Evolutionary conservation across 257 asterid genomes (phyloP).

Genomic region (Salvia splendens): DNA sequence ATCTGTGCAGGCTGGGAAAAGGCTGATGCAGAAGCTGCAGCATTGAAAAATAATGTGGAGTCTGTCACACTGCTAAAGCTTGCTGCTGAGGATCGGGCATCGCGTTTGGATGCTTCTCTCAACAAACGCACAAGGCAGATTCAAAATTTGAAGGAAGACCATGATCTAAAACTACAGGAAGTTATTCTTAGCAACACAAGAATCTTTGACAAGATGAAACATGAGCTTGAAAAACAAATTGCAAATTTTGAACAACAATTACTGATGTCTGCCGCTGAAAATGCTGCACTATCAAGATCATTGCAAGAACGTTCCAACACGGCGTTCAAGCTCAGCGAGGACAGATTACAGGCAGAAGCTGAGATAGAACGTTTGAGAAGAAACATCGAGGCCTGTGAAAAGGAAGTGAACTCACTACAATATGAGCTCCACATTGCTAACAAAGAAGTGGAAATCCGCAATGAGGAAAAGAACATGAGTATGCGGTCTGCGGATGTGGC

Average conservation of each 20-base stretch:
- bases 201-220: constrained; percentile 75
- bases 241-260: constrained; percentile 70
- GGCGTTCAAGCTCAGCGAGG: constrained; percentile 75
- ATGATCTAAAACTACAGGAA: constrained; percentile 71
- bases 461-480: constrained; percentile 93
- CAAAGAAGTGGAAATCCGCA: constrained; percentile 89
- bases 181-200: constrained; percentile 62
- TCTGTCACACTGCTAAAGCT: constrained; percentile 90
- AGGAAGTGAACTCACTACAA: constrained; percentile 74
- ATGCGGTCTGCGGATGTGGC: constrained; percentile 88
- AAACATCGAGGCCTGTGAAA: constrained; percentile 66
- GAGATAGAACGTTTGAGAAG: constrained; percentile 69
- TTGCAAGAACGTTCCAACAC: constrained; percentile 90
- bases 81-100: constrained; percentile 88
- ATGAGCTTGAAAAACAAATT: constrained; percentile 69
- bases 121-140: constrained; percentile 96
- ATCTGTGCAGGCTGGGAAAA: constrained; percentile 91
- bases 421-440: constrained; percentile 78
- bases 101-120: constrained; percentile 90
- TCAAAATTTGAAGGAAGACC: constrained; percentile 84
- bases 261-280: constrained; percentile 78
- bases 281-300: constrained; percentile 78
- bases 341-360: constrained; percentile 77
- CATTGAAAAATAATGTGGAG: constrained; percentile 80
- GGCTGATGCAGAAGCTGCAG: constrained; percentile 95